Conservation (phyloP, 2,329 filamentous ascomycete genomes). For the Gyromitra esculenta region DNA sequence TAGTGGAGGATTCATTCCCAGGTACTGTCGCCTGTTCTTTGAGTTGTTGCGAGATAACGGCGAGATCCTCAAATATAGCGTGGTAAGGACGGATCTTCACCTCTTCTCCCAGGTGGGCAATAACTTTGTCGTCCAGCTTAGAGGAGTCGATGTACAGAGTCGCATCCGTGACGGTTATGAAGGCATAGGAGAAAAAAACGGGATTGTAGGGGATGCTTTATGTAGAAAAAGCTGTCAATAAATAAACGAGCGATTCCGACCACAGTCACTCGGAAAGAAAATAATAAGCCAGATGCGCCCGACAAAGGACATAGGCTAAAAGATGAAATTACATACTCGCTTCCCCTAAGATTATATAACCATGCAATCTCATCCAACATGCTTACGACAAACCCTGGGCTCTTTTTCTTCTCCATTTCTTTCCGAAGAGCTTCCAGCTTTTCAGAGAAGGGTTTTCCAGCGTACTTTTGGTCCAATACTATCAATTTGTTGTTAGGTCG, state of each 20-base stretch:
- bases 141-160: constrained; percentile 84
- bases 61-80: constrained; percentile 80
- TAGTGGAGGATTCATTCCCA: constrained; percentile 58
- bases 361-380: constrained; percentile 97
- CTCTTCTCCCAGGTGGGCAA: constrained; percentile 73
- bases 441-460: constrained; percentile 81
- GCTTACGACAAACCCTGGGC: constrained; percentile 85
- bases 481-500: constrained; percentile 80
- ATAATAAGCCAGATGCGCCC: constrained; percentile 25
- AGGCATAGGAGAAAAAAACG: constrained; percentile 96
- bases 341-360: constrained; percentile 97
- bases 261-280: constrained; percentile 13
- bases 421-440: constrained; percentile 90
- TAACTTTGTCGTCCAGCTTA: constrained; percentile 76
- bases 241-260: constrained; percentile 22
- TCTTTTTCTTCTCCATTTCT: constrained; percentile 89
- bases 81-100: constrained; percentile 84
- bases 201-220: constrained; percentile 89
- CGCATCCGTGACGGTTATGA: constrained; percentile 78
- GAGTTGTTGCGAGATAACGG: constrained; percentile 61
- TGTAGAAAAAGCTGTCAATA: constrained; percentile 39
- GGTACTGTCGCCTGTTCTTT: constrained; percentile 60
- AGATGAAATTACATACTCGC: constrained; percentile 68
- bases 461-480: constrained; percentile 75
- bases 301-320: constrained; percentile 13